phyloP scores from a whole-genome alignment of 192 early-diverging fungal species.

The Ambispora gerdemannii region DNA sequence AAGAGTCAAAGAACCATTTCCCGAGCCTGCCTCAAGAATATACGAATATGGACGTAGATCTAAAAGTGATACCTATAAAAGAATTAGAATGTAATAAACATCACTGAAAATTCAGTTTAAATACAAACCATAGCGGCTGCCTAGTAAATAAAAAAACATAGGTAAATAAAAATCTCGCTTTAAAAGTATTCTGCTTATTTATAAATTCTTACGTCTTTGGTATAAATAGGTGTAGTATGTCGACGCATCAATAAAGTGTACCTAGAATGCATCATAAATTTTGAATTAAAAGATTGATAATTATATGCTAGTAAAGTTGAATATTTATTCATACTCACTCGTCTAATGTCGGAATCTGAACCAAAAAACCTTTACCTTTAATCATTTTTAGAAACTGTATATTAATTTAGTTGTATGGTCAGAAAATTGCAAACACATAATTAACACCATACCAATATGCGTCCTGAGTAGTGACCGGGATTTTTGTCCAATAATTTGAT shows the following conservation, averaged over 20 bases:
- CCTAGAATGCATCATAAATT: slow-evolving; percentile 3
- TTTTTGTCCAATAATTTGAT: slow-evolving; percentile 32
- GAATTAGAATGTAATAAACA: not conserved
- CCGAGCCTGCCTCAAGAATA: slow-evolving; percentile 60
- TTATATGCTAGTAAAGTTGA: not conserved
- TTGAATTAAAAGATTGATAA: not conserved
- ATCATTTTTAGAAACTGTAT: not conserved
- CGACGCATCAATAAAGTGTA: slow-evolving; percentile 35
- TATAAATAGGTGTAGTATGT: slow-evolving; percentile 53
- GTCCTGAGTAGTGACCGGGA: slow-evolving; percentile 32
- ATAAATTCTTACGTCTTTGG: slow-evolving; percentile 61
- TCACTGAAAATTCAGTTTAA: not conserved
- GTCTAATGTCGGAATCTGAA: slow-evolving; percentile 45
- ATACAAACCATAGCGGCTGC: not conserved
- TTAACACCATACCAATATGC: slow-evolving; percentile 30
- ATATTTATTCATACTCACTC: slow-evolving; percentile 33
- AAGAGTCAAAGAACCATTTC: slow-evolving; percentile 56
- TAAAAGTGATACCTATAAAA: slow-evolving; percentile 41
- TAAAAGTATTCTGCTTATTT: no score
- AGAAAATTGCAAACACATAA: not conserved
- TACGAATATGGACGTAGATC: slow-evolving; percentile 47
- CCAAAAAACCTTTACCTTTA: slow-evolving; percentile 31
- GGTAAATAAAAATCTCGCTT: not conserved
- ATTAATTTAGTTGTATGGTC: not conserved
- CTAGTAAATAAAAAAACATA: not conserved